Percentiles rank a stretch among this genome's conserved stretches.
Conservation (phyloP, 768 basidiomycete genomes). For the Pleurotus eryngii region DNA sequence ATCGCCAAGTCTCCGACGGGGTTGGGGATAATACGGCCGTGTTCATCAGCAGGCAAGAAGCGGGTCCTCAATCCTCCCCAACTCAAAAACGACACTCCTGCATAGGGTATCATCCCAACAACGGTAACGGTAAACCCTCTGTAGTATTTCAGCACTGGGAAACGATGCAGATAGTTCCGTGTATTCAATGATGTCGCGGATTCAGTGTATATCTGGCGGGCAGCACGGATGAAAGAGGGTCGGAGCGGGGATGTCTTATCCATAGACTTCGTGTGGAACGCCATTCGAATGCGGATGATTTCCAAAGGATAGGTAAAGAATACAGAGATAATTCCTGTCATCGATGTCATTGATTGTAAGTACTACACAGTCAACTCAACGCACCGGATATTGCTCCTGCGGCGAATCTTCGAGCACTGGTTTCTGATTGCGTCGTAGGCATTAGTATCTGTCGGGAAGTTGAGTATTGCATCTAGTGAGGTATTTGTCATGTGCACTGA, state of each 20-base stretch:
- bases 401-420: constrained; percentile 73
- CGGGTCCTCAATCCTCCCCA: constrained; percentile 77
- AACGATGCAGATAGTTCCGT: constrained; percentile 45
- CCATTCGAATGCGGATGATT: constrained; percentile 92
- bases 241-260: constrained; percentile 23
- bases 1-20: constrained; percentile 70
- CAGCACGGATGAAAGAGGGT: constrained; percentile 53
- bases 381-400: constrained; percentile 87
- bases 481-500: constrained; percentile 27
- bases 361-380: constrained; percentile 14
- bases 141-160: constrained; percentile 88
- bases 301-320: constrained; percentile 95
- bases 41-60: constrained; percentile 44
- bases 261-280: constrained; percentile 63
- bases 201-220: constrained; percentile 71
- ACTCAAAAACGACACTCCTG: constrained; percentile 90
- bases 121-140: constrained; percentile 95
- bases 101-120: constrained; percentile 91
- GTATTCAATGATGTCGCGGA: constrained; percentile 23
- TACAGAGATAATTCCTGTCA: constrained; percentile 79
- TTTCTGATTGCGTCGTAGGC: constrained; percentile 77
- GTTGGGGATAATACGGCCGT: constrained; percentile 26
- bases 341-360: constrained; percentile 2
- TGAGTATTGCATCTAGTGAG: no score
- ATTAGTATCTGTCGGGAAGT: constrained; percentile 62